A percentile compares a stretch with the other conserved stretches of the same genome.
These are phyloP conservation scores for Rhizopogon rudus DNA, from an alignment of 768 basidiomycete genomes.

Conservation along the genomic window DNA sequence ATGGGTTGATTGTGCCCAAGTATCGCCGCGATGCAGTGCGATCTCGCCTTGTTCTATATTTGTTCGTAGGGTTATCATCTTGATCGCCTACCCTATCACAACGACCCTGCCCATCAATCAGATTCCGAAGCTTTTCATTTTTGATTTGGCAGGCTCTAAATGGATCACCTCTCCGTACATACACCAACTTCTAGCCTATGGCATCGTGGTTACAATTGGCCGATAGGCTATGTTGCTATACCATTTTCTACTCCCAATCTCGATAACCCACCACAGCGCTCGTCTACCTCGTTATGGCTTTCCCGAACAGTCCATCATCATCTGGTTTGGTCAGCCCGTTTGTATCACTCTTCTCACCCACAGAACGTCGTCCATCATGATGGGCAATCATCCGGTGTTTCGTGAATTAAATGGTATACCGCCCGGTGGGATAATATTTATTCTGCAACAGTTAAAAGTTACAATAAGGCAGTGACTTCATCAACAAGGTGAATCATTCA, in stretches of 20 bases:
- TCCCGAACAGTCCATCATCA: background rate
- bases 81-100: constrained; percentile 34
- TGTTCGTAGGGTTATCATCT: constrained; percentile 22
- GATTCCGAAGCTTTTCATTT: constrained; percentile 22
- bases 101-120: constrained; percentile 30
- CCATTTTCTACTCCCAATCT: background rate
- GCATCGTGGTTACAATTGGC: constrained; percentile 12
- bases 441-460: background rate
- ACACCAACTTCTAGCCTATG: constrained; percentile 16
- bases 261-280: constrained; percentile 6
- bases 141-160: constrained; percentile 19
- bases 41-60: constrained; percentile 16
- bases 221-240: constrained; percentile 6
- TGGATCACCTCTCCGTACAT: constrained; percentile 20
- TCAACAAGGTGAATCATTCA: background rate
- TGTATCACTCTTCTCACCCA: background rate
- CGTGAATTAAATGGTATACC: background rate
- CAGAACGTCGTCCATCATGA: background rate
- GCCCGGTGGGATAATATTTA: background rate
- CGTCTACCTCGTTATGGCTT: background rate
- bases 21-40: constrained; percentile 13
- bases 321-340: background rate
- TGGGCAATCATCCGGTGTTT: background rate
- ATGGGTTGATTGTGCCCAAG: constrained; percentile 15
- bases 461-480: background rate